Conservation (phyloP, 2,329 filamentous ascomycete genomes). For the Fusarium haematococcum region DNA sequence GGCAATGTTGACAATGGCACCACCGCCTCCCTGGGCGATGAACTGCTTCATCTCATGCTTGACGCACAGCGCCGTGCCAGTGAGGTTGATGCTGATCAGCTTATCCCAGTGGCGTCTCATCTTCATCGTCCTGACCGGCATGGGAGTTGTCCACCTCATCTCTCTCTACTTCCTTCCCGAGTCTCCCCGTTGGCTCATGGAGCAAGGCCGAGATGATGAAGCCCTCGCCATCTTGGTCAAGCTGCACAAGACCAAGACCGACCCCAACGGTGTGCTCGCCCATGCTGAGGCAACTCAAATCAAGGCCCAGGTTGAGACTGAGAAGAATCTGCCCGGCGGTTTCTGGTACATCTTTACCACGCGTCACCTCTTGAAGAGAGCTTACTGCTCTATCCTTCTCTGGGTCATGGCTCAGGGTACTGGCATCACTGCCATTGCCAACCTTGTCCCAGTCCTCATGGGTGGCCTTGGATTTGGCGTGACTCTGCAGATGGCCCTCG, state of each 20-base stretch:
- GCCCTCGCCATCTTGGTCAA: conserved; percentile 36
- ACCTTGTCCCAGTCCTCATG: conserved; percentile 24
- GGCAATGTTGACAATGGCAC: conserved; percentile 59
- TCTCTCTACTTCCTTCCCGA: conserved; percentile 49
- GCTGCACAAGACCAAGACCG: conserved; percentile 20
- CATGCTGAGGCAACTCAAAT: conserved; percentile 30
- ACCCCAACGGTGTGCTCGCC: conserved; percentile 19
- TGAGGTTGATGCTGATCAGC: conserved; percentile 34
- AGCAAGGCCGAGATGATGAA: conserved; percentile 48
- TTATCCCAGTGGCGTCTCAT: conserved; percentile 23
- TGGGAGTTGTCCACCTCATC: conserved; percentile 41
- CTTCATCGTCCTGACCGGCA: conserved; percentile 38
- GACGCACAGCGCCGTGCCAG: conserved; percentile 36
- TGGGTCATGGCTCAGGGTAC: conserved; percentile 31
- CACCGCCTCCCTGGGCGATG: conserved; percentile 44
- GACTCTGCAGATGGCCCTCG: conserved; percentile 25
- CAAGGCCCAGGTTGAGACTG: conserved; percentile 23
- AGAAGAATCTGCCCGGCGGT: conserved; percentile 17
- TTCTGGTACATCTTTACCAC: conserved; percentile 32
- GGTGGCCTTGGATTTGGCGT: conserved; percentile 27
- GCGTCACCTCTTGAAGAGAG: conserved; percentile 14
- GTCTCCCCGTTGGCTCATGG: conserved; percentile 54
- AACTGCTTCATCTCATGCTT: conserved; percentile 39
- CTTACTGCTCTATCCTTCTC: conserved; percentile 25
- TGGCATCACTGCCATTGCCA: conserved; percentile 27